Base-by-base conservation (phyloP, 768 basidiomycete species). In the Baorangia bicolor region DNA sequence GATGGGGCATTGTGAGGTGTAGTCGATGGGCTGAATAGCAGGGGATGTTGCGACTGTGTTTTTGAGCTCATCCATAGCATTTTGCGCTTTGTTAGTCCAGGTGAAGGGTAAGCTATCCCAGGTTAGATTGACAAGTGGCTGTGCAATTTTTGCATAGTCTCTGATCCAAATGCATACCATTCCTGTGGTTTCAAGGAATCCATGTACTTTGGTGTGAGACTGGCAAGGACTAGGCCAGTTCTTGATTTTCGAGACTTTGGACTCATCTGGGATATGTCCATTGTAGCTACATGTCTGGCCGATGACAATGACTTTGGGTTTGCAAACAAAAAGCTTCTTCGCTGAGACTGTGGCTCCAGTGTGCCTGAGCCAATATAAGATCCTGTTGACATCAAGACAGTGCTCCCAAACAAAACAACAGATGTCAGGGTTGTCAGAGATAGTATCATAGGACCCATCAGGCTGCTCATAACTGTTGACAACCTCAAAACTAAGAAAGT, bases 261-360 rank as follows among this genome's bases (percentile, higher is more conserved):
- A 55, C 20, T 61, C 30, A 4, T 76, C 69, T 2, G 75, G 74
- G 1, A 65, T 42, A 0, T 67, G 62, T 2, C 72, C 78, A 39
- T 70, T 61, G 20, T 63, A 69, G 0, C 69, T 76, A 54, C 77
- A 80, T 0, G 38, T 38, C 31, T 80, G 76, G 0, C 76, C 76
- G 2, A 81, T 54, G 3, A 79, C 63, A 0, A 64, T 51, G 0
- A 72, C 63, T 53, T 72, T 58, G 1, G 64, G 62, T 0, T 57
- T 46, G 41, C 70, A 72, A 0, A 79, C 34, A 2, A 61, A 42
- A 0, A 72, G 48, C 54, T 80, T 81, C 18, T 62, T 49, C 0
- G 74, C 75, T 0, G 73, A n/a, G n/a, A n/a, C n/a, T n/a, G n/a
- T n/a, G n/a, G n/a, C n/a, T n/a, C n/a, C n/a, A n/a, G n/a, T n/a